phyloP scores from a whole-genome alignment of 108 stramenopile genomes.

The Parmales sp. region DNA sequence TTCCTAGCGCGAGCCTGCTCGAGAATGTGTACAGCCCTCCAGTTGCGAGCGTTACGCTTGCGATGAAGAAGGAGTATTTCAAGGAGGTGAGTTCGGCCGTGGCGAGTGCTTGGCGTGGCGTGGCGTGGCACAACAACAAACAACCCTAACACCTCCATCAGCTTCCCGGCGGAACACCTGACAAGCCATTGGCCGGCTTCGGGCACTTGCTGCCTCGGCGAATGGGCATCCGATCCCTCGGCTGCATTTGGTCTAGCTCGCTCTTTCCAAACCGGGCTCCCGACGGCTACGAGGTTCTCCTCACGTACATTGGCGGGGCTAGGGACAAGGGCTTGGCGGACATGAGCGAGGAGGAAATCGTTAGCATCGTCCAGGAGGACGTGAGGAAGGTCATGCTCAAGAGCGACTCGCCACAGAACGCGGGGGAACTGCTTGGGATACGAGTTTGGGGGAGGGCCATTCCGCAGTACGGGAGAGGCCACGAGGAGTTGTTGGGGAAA shows the following conservation, averaged over 20 bases:
- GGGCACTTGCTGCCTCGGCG: slow-evolving; percentile 79
- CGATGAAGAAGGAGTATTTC: no score
- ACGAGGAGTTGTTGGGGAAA: slow-evolving; percentile 51
- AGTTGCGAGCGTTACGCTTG: no score
- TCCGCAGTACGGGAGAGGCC: slow-evolving; percentile 79
- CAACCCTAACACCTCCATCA: slow-evolving; percentile 20
- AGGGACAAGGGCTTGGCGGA: slow-evolving; percentile 74
- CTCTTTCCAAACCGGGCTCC: slow-evolving; percentile 88
- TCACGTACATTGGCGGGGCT: slow-evolving; percentile 92
- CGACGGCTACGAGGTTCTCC: slow-evolving; percentile 67
- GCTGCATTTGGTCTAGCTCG: slow-evolving; percentile 84
- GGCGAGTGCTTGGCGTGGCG: not conserved
- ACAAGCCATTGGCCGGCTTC: slow-evolving; percentile 74
- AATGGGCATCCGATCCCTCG: slow-evolving; percentile 73
- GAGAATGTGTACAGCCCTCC: slow-evolving; percentile 85
- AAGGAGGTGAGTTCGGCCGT: not conserved
- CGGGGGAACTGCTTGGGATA: slow-evolving; percentile 67
- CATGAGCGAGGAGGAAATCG: slow-evolving; percentile 70
- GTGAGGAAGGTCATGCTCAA: slow-evolving; percentile 69
- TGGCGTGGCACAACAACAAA: not conserved
- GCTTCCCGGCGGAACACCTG: slow-evolving; percentile 44
- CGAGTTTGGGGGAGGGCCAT: slow-evolving; percentile 89
- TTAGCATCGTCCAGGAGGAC: slow-evolving; percentile 74
- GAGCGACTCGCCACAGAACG: slow-evolving; percentile 51
- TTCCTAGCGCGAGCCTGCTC: no score